These are phyloP conservation scores for Geranium rotundifolium DNA, from an alignment of 345 rosid species.

Conservation along the genomic window DNA sequence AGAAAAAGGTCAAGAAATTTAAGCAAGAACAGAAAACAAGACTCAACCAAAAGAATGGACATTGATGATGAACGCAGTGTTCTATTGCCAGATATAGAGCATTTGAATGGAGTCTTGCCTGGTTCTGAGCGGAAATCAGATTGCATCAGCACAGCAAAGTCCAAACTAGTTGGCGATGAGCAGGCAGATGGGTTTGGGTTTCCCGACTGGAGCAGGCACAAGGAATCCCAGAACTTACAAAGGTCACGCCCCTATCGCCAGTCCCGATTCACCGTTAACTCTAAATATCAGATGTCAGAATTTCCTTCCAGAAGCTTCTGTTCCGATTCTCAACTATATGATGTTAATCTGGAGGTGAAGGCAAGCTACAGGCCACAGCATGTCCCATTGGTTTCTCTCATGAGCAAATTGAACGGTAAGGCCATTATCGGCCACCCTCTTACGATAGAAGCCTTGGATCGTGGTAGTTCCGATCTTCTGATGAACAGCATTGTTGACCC, in stretches of 20 bases:
- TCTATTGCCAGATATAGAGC: constrained; percentile 18
- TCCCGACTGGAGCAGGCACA: constrained; percentile 28
- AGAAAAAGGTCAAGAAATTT: constrained; percentile 83
- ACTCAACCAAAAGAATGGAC: constrained; percentile 32
- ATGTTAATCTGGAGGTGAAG: constrained; percentile 70
- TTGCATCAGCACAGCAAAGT: constrained; percentile 14
- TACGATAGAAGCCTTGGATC: constrained; percentile 38
- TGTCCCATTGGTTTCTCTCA: constrained; percentile 84
- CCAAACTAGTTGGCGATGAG: constrained; percentile 18
- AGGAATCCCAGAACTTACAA: constrained; percentile 29
- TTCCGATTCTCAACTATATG: constrained; percentile 34
- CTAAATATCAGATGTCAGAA: constrained; percentile 36
- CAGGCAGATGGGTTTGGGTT: constrained; percentile 17
- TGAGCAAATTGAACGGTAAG: constrained; percentile 70
- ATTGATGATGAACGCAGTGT: constrained; percentile 33
- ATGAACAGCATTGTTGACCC: constrained; percentile 15
- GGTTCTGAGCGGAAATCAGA: constrained; percentile 23
- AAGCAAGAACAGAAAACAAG: constrained; percentile 53
- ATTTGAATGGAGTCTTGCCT: constrained; percentile 1
- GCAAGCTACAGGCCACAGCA: constrained; percentile 48
- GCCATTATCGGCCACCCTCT: constrained; percentile 86
- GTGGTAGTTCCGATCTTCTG: constrained; percentile 22
- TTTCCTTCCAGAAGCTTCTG: constrained; percentile 25
- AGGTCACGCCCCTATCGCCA: constrained; percentile 48
- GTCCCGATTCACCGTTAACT: constrained; percentile 36